Evolutionary conservation across 148 eudicot species (phyloP).

Genomic region (Hydrangea macrophylla): DNA sequence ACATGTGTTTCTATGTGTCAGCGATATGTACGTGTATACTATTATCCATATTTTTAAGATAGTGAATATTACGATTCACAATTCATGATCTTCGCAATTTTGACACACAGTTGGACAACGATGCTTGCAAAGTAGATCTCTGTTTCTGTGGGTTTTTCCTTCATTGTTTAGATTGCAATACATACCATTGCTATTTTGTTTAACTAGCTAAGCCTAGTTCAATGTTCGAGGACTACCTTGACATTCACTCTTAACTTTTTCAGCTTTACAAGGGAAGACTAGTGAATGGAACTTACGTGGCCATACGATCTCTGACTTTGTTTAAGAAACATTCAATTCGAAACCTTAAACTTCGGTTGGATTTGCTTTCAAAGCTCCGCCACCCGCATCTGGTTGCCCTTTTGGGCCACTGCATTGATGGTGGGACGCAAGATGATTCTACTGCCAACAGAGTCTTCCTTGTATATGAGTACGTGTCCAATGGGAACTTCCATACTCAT

Average conservation of each 20-base stretch:
- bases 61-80: neutral
- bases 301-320: conserved; percentile 47
- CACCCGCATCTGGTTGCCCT: conserved; percentile 61
- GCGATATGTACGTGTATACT: too few relatives aligned
- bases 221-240: neutral
- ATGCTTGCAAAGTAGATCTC: neutral
- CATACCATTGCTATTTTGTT: neutral
- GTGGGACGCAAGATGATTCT: conserved; percentile 40
- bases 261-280: conserved; percentile 67
- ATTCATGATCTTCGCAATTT: neutral
- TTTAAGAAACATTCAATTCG: conserved; percentile 41
- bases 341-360: conserved; percentile 54
- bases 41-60: too few relatives aligned
- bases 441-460: conserved; percentile 48
- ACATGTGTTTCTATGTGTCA: too few relatives aligned
- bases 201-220: neutral
- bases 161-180: neutral
- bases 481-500: conserved; percentile 50
- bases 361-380: conserved; percentile 60
- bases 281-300: conserved; percentile 44
- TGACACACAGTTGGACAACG: too few relatives aligned
- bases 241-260: conserved; percentile 4
- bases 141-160: neutral
- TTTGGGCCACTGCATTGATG: conserved; percentile 63
- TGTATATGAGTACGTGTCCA: conserved; percentile 52